Percentiles rank a stretch among this genome's conserved stretches.
Conservation (phyloP, 1,284 basidiomycete genomes). For the Ceratobasidium sp. region DNA sequence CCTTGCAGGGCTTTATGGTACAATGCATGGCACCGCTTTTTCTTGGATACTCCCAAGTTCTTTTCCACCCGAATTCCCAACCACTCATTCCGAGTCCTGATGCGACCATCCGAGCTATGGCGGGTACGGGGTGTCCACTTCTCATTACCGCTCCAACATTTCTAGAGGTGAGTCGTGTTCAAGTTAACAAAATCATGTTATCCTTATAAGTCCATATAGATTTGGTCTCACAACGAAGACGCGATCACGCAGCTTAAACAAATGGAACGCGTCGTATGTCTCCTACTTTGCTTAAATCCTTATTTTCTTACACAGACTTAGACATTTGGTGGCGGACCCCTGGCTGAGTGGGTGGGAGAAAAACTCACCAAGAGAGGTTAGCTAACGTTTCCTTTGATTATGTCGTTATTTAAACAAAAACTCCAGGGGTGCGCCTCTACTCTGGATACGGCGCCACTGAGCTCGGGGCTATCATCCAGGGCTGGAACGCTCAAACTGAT, state of each 20-base stretch:
- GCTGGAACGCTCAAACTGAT: neutral
- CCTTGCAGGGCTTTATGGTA: neutral
- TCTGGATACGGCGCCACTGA: constrained; percentile 12
- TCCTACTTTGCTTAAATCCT: neutral
- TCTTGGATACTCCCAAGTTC: constrained; percentile 12
- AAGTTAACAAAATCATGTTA: neutral
- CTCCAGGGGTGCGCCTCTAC: neutral
- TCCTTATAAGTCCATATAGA: constrained; percentile 7
- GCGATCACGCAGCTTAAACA: constrained; percentile 37
- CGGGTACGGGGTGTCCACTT: neutral
- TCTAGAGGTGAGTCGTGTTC: constrained; percentile 35
- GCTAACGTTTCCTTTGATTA: neutral
- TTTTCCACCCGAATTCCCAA: constrained; percentile 39
- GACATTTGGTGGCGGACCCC: constrained; percentile 34
- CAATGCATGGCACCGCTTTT: constrained; percentile 5
- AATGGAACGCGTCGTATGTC: constrained; percentile 42
- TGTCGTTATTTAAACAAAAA: too few species aligned
- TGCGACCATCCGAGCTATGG: constrained; percentile 24
- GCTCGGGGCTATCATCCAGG: neutral
- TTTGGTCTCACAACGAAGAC: constrained; percentile 41
- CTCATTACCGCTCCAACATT: constrained; percentile 42
- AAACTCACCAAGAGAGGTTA: constrained; percentile 21
- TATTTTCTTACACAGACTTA: neutral
- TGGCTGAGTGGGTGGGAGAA: constrained; percentile 18
- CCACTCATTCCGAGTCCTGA: constrained; percentile 43